These are phyloP conservation scores for Phytophthora citricola DNA, from an alignment of 352 stramenopile genomes.

Conservation along the genomic window DNA sequence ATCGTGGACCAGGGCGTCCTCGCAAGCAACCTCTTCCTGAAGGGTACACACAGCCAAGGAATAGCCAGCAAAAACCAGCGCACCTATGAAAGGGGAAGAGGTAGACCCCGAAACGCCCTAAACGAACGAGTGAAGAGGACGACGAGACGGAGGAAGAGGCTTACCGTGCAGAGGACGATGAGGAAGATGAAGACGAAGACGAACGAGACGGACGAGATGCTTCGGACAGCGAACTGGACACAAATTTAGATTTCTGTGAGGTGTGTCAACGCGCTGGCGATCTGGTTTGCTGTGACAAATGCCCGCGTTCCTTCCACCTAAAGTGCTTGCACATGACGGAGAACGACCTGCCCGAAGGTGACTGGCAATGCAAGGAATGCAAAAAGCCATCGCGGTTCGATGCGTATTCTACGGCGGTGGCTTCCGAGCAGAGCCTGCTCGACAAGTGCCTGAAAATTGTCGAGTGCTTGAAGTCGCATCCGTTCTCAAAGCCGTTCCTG, in stretches of 20 bases:
- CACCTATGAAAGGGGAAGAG: slow-evolving; percentile 21
- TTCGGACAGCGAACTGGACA: slow-evolving; percentile 72
- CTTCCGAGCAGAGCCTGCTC: slow-evolving; percentile 55
- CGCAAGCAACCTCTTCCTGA: slow-evolving; percentile 14
- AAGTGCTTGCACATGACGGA: slow-evolving; percentile 82
- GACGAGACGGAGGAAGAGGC: slow-evolving; percentile 28
- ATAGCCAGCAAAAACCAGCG: slow-evolving; percentile 10
- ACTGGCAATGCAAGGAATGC: slow-evolving; percentile 86
- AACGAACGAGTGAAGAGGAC: slow-evolving; percentile 22
- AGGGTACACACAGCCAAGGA: slow-evolving; percentile 8
- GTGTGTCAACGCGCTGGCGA: slow-evolving; percentile 86
- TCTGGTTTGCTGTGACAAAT: slow-evolving; percentile 92
- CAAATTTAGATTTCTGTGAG: slow-evolving; percentile 86
- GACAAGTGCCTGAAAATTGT: slow-evolving; percentile 79
- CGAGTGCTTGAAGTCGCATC: slow-evolving; percentile 70
- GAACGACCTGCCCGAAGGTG: slow-evolving; percentile 75
- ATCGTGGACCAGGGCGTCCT: slow-evolving; percentile 26
- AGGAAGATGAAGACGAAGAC: slow-evolving; percentile 23
- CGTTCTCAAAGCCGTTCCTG: slow-evolving; percentile 85
- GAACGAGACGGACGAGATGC: slow-evolving; percentile 33
- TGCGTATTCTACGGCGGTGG: slow-evolving; percentile 51
- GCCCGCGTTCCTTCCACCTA: slow-evolving; percentile 92
- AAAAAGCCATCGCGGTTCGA: slow-evolving; percentile 76
- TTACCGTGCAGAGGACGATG: slow-evolving; percentile 28
- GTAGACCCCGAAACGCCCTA: slow-evolving; percentile 26